Conservation (phyloP, 2,329 filamentous ascomycete genomes). For the Cordyceps fumosorosea region DNA sequence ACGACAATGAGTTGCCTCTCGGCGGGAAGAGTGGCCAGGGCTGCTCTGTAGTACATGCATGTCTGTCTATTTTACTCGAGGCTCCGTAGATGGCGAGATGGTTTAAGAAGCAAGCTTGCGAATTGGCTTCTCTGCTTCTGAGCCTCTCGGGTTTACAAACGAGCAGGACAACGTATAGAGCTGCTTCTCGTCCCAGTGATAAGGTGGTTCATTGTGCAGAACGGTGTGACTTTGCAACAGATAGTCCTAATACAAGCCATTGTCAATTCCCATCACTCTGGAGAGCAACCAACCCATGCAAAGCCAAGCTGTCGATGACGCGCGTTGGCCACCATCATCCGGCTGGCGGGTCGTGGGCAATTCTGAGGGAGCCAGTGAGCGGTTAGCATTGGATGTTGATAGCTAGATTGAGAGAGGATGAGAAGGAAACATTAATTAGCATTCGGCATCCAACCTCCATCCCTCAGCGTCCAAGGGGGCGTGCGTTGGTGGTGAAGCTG, state of each 20-base stretch:
- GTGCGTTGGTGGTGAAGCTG: not conserved
- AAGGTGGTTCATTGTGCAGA: not conserved
- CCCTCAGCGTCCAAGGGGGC: not conserved
- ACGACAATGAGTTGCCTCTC: not conserved
- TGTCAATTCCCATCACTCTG: too few species aligned
- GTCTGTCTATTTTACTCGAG: not conserved
- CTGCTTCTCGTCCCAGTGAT: too few species aligned
- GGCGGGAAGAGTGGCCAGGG: not conserved
- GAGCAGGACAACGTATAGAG: too few species aligned
- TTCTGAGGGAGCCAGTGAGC: constrained; percentile 7
- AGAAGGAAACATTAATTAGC: not conserved
- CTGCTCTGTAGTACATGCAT: too few species aligned
- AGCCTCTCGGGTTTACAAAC: too few species aligned
- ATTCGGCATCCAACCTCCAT: not conserved
- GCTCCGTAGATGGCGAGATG: not conserved
- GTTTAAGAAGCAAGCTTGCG: not conserved
- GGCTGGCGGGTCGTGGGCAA: not conserved
- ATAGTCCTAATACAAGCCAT: too few species aligned
- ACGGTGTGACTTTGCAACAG: not conserved
- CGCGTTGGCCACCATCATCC: too few species aligned
- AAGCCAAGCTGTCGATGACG: too few species aligned
- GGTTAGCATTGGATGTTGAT: not conserved
- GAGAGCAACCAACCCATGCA: too few species aligned
- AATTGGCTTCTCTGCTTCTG: not conserved
- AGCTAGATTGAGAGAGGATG: not conserved